Evolutionary conservation across 805 yeast species (phyloP), one percentile per base, ranked within the genome.

Genomic region (Metschnikowia drakensbergensis): DNA sequence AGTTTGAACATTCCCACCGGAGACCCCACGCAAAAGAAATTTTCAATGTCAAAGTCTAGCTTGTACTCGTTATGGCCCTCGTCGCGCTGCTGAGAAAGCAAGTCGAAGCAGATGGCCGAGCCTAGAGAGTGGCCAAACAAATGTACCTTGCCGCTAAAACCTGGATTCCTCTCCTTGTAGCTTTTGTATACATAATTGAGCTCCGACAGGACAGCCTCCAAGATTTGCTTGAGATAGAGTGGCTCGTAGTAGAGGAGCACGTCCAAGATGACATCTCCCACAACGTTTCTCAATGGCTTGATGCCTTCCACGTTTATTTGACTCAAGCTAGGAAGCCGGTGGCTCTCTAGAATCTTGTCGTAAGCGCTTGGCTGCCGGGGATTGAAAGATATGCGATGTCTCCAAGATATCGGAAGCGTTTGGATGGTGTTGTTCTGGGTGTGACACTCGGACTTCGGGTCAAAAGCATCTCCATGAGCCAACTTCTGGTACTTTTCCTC

Each of bases 51-150:
- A 61, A 92, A 92, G 30, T 79, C 77, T 23, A 92, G 72, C 25
- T 51, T 45, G 29, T 49, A 47, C n/a, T 49, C 47, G 29, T 74
- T 77, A 17, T 58, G 54, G 5, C 71, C 64, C 22, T 68, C 68
- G 33, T 61, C 63, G 1, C 62, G 61, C 55, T 81, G 85, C 13
- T 68, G 61, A 7, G 83, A 68, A 28, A 91, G 65, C 29, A 92
- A 72, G 64, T 92, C 97, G 53, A 89, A 83, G 1, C 83, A 72
- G 32, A 92, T 86, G 0, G 92, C 86, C 3, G 96, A 85, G 0
- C 99, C 99, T 32, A 92, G 69, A 0, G 98, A 92, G 64, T 92
- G 99, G 1, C 97, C 98, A 50, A 90, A 69, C 1, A 92, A 65
- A 56, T 92, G 90, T 0, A 92, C 83, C 54, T 83, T 80, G 0